Evolutionary conservation across 495 filamentous ascomycete genomes (phyloP).

Genomic region (Neurospora sp.): DNA sequence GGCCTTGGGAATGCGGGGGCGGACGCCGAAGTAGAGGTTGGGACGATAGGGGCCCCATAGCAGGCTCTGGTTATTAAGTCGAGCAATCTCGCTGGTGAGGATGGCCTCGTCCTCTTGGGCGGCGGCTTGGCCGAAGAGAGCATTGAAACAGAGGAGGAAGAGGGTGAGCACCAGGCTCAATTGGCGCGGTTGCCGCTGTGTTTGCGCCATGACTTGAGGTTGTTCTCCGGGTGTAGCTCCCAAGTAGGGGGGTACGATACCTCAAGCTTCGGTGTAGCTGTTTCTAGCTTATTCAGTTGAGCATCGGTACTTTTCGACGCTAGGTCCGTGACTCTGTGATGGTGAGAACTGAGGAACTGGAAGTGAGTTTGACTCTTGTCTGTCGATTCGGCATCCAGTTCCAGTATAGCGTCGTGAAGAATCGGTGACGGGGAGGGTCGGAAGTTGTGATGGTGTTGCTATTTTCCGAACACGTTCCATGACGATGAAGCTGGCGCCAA

Average conservation of each 20-base stretch:
- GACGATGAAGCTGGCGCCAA: neutral
- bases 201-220: constrained; percentile 9
- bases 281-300: neutral
- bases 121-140: constrained; percentile 2
- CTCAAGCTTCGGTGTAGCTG: neutral
- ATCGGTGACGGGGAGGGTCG: neutral
- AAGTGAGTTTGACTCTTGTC: neutral
- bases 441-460: neutral
- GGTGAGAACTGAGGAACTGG: neutral
- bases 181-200: constrained; percentile 6
- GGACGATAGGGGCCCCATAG: constrained; percentile 96
- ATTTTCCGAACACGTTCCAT: neutral
- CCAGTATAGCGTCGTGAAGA: neutral
- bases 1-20: constrained; percentile 79
- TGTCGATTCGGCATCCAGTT: neutral
- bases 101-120: constrained; percentile 26
- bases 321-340: neutral
- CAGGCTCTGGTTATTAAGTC: constrained; percentile 69
- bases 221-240: neutral
- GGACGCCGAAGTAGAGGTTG: constrained; percentile 91
- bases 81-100: constrained; percentile 41
- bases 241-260: neutral
- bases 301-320: neutral
- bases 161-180: constrained; percentile 11
- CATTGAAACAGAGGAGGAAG: constrained; percentile 3